A percentile compares a stretch with the other conserved stretches of the same genome.
Conservation (phyloP, 2,329 filamentous ascomycete genomes). For the Plenodomus tracheiphilus region DNA sequence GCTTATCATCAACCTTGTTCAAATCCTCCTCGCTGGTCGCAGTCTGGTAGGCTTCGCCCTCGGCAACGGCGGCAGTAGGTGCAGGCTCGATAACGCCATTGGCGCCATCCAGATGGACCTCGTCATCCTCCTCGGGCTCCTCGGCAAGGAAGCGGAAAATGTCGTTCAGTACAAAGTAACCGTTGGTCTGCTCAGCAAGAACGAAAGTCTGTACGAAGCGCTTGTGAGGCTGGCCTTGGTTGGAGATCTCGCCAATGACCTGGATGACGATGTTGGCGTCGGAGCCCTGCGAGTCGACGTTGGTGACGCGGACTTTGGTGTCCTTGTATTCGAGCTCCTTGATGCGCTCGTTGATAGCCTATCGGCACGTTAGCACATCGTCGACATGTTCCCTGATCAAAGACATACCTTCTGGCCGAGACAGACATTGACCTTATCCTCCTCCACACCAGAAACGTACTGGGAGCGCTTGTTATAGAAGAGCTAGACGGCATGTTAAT, state of each 20-base stretch:
- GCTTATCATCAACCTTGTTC: constrained; percentile 69
- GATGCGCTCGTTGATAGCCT: constrained; percentile 95
- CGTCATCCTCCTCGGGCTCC: constrained; percentile 70
- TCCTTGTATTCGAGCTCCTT: constrained; percentile 92
- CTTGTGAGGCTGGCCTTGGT: constrained; percentile 86
- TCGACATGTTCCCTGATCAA: background rate
- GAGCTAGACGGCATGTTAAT: constrained; percentile 54
- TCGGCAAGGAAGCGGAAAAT: constrained; percentile 94
- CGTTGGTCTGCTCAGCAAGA: constrained; percentile 91
- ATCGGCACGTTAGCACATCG: constrained; percentile 2
- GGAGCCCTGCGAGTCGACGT: constrained; percentile 94
- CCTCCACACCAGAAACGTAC: constrained; percentile 89
- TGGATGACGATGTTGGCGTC: constrained; percentile 94
- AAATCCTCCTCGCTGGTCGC: constrained; percentile 51
- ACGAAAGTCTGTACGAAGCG: constrained; percentile 99
- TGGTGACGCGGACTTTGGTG: constrained; percentile 96
- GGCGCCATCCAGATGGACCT: constrained; percentile 41
- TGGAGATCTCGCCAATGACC: constrained; percentile 97
- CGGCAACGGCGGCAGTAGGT: constrained; percentile 37
- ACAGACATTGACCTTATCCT: constrained; percentile 82
- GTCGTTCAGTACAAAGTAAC: constrained; percentile 98
- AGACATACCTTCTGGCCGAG: constrained; percentile 80
- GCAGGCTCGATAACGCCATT: constrained; percentile 48
- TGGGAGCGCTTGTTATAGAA: constrained; percentile 98
- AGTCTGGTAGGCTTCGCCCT: constrained; percentile 42